These are phyloP conservation scores for Durio zibethinus DNA, from an alignment of 345 rosid species.

Conservation along the genomic window DNA sequence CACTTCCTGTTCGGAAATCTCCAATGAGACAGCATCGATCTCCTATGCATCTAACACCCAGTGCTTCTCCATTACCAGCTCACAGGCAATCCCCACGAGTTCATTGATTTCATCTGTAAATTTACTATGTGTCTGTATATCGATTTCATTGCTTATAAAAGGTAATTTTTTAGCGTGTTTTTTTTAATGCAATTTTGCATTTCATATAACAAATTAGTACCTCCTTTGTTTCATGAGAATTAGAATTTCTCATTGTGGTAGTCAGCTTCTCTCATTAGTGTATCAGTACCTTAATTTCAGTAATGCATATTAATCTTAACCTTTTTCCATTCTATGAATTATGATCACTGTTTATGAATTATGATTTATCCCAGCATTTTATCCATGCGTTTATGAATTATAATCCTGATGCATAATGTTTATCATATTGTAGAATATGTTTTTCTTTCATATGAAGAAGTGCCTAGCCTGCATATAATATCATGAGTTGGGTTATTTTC, in stretches of 20 bases:
- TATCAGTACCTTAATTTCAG: not conserved
- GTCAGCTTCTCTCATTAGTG: not conserved
- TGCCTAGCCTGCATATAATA: not conserved
- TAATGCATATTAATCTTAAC: not conserved
- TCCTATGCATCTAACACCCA: conserved; percentile 48
- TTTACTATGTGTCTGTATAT: conserved; percentile 1
- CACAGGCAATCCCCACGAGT: conserved; percentile 55
- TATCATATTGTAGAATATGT: not conserved
- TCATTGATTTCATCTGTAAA: conserved; percentile 30
- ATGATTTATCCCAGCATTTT: not conserved
- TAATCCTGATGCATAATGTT: not conserved
- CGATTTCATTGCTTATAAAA: conserved; percentile 8
- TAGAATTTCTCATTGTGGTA: not conserved
- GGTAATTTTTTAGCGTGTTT: conserved; percentile 10
- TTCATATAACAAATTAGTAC: conserved; percentile 12
- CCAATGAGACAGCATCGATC: conserved; percentile 56
- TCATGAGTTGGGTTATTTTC: too few species aligned
- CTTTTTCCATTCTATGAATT: not conserved
- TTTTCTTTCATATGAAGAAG: not conserved
- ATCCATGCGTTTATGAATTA: not conserved
- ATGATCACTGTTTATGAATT: not conserved
- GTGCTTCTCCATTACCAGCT: conserved; percentile 57
- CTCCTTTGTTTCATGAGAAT: conserved; percentile 3
- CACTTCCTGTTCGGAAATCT: conserved; percentile 42
- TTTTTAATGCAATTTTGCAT: conserved; percentile 25